A percentile compares a stretch with the other conserved stretches of the same genome.
phyloP scores from a whole-genome alignment of 192 early-diverging fungal species.

The Oehlia diaphana region DNA sequence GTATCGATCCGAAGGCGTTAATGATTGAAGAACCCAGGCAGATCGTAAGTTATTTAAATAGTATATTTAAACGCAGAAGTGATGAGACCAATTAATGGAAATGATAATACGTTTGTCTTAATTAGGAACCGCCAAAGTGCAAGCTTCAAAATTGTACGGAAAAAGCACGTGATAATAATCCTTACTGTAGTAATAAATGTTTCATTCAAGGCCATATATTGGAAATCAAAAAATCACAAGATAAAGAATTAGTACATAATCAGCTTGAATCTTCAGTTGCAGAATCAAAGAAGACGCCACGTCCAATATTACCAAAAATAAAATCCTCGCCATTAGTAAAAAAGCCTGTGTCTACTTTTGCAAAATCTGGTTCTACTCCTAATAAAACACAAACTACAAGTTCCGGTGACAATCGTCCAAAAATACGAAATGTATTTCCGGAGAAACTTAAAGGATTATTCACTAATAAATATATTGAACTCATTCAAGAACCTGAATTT shows the following conservation, averaged over 20 bases:
- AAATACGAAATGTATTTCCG: constrained; percentile 13
- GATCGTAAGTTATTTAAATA: neutral
- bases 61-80: neutral
- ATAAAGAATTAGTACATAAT: neutral
- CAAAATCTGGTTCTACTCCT: neutral
- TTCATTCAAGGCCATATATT: constrained; percentile 33
- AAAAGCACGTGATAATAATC: constrained; percentile 38
- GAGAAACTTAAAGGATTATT: constrained; percentile 19
- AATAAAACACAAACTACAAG: neutral
- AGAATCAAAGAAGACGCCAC: neutral
- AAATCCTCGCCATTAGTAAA: neutral
- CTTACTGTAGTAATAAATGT: constrained; percentile 48
- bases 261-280: neutral
- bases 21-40: constrained; percentile 4
- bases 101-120: neutral
- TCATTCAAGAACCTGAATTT: constrained; percentile 12
- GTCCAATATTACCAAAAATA: neutral
- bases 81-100: neutral
- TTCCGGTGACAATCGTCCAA: constrained; percentile 13
- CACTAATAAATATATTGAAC: constrained; percentile 13
- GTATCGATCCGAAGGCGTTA: constrained; percentile 34
- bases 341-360: neutral
- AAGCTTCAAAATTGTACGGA: constrained; percentile 39
- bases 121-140: constrained; percentile 26
- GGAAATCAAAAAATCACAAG: constrained; percentile 29